These are phyloP conservation scores for Trichoderma afroharzianum DNA, from an alignment of 2,329 filamentous ascomycete species.

Conservation along the genomic window DNA sequence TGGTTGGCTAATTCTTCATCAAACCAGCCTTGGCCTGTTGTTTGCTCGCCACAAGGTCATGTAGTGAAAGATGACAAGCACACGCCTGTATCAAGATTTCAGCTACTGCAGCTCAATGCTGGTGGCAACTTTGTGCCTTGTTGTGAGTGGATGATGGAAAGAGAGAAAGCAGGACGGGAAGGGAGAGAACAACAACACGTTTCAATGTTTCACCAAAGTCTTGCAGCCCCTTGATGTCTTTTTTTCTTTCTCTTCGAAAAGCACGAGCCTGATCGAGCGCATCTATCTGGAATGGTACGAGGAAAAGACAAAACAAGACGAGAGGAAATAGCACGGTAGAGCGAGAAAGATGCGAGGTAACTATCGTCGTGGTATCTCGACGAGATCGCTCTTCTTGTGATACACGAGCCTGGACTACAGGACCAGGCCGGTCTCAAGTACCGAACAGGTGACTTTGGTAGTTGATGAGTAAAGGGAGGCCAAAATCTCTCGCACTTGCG, in stretches of 20 bases:
- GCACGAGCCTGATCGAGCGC: not conserved
- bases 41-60: not conserved
- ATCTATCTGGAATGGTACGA: not conserved
- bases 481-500: not conserved
- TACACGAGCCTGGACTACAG: not conserved
- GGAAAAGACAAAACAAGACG: not conserved
- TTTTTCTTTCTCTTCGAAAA: not conserved
- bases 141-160: too few species aligned
- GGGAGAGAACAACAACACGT: not conserved
- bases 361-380: not conserved
- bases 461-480: not conserved
- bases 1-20: constrained; percentile 9
- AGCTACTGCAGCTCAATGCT: not conserved
- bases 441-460: not conserved
- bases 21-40: not conserved
- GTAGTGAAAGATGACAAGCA: not conserved
- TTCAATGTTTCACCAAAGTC: constrained; percentile 3
- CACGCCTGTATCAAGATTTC: not conserved
- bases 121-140: not conserved
- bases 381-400: not conserved
- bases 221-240: not conserved
- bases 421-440: not conserved
- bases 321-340: not conserved
- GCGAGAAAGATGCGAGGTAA: not conserved
- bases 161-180: not conserved